Conservation (phyloP, 1,139 yeast genomes). For the Geotrichum citri-aurantii region DNA sequence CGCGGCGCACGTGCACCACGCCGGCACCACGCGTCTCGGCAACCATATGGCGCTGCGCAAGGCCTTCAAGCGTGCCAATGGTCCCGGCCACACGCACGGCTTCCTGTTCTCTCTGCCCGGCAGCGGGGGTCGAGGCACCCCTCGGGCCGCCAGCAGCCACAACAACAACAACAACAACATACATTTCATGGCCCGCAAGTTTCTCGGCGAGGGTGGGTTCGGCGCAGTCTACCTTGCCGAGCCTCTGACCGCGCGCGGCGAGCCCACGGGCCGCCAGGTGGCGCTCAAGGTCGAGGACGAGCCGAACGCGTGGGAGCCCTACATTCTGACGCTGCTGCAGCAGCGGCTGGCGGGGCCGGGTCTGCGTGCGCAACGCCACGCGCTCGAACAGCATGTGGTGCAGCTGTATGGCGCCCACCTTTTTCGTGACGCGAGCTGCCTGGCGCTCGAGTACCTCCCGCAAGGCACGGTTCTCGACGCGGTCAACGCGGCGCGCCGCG, state of each 20-base stretch:
- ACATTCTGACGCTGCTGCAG: constrained; percentile 56
- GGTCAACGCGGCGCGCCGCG: constrained; percentile 40
- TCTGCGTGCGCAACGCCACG: neutral
- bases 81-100: neutral
- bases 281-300: constrained; percentile 77
- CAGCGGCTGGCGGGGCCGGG: constrained; percentile 29
- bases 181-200: constrained; percentile 41
- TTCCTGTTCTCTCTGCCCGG: neutral
- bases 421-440: constrained; percentile 68
- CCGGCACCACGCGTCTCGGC: constrained; percentile 23
- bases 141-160: too few species aligned
- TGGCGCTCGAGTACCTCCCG: constrained; percentile 59
- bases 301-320: constrained; percentile 75
- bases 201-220: constrained; percentile 75
- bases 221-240: constrained; percentile 77
- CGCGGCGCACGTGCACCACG: constrained; percentile 9
- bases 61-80: constrained; percentile 24
- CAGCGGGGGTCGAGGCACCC: constrained; percentile 9
- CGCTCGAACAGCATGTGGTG: constrained; percentile 37
- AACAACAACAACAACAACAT: constrained; percentile 4
- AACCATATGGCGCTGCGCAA: constrained; percentile 30
- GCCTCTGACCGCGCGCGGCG: constrained; percentile 47
- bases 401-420: constrained; percentile 49
- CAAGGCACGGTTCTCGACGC: constrained; percentile 77
- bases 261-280: constrained; percentile 29